Evolutionary conservation across 331 rosid genomes (phyloP).

Genomic region (Erythrophleum ivorense): DNA sequence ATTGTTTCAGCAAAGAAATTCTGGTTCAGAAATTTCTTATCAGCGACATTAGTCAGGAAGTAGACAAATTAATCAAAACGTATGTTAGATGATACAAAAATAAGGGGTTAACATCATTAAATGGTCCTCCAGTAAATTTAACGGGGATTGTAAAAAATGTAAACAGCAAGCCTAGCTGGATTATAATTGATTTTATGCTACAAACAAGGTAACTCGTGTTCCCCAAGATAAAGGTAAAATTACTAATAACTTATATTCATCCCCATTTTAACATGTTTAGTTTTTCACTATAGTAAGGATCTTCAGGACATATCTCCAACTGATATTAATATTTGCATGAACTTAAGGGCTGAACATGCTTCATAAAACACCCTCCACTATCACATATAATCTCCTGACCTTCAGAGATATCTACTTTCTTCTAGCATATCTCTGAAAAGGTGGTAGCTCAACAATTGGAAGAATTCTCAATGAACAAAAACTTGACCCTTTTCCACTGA

Average conservation of each 20-base stretch:
- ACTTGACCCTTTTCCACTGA: not conserved
- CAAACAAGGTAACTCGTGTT: slow-evolving; percentile 18
- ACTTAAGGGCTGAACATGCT: not conserved
- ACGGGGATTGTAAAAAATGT: not conserved
- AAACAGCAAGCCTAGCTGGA: slow-evolving; percentile 7
- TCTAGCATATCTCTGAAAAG: slow-evolving; percentile 7
- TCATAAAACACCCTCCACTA: not conserved
- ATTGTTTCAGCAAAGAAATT: slow-evolving; percentile 35
- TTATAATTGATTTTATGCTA: not conserved
- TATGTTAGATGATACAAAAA: not conserved
- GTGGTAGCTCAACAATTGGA: not conserved
- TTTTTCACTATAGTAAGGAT: slow-evolving; percentile 6
- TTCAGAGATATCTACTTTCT: slow-evolving; percentile 15
- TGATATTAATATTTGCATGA: not conserved
- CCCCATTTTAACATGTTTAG: slow-evolving; percentile 12
- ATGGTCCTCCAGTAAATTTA: not conserved
- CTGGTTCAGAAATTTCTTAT: slow-evolving; percentile 23
- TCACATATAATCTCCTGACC: slow-evolving; percentile 14
- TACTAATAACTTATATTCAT: slow-evolving; percentile 10
- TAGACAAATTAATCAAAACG: slow-evolving; percentile 24
- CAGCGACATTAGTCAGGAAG: slow-evolving; percentile 5
- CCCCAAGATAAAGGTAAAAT: slow-evolving; percentile 12
- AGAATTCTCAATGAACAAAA: not conserved
- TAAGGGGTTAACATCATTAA: slow-evolving; percentile 11
- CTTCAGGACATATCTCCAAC: slow-evolving; percentile 14